Evolutionary conservation across 2,329 filamentous ascomycete species (phyloP).

Genomic region (Lachnellula arida): DNA sequence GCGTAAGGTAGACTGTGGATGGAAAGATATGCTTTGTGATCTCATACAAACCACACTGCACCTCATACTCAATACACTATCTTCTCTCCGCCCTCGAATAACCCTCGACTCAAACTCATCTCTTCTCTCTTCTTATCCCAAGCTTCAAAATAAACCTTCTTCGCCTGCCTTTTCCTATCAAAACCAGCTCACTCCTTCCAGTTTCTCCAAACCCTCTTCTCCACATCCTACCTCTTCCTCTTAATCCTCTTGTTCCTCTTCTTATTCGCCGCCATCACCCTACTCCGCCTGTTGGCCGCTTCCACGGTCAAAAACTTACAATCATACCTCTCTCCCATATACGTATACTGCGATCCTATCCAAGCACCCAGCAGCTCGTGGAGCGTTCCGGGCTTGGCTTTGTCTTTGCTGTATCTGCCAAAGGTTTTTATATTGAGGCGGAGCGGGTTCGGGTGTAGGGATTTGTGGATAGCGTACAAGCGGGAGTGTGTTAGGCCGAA

Average conservation of each 20-base stretch:
- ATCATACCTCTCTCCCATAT: background rate
- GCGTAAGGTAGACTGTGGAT: too few relatives aligned
- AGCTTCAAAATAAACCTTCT: background rate
- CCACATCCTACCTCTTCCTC: background rate
- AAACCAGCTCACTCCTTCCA: background rate
- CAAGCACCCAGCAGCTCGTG: background rate
- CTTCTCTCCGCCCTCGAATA: too few relatives aligned
- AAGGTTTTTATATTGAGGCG: background rate
- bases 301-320: background rate
- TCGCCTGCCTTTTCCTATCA: background rate
- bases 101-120: background rate
- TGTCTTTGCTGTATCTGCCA: background rate
- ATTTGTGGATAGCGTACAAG: background rate
- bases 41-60: too few relatives aligned
- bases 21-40: too few relatives aligned
- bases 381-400: background rate
- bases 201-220: background rate
- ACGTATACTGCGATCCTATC: background rate
- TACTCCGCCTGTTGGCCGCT: too few relatives aligned
- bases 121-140: background rate
- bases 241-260: background rate
- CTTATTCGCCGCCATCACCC: background rate
- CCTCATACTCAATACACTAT: too few relatives aligned
- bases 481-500: background rate
- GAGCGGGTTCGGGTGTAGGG: background rate